phyloP scores from a whole-genome alignment of 2,329 filamentous ascomycete genomes.

The Trichoderma asperellum region DNA sequence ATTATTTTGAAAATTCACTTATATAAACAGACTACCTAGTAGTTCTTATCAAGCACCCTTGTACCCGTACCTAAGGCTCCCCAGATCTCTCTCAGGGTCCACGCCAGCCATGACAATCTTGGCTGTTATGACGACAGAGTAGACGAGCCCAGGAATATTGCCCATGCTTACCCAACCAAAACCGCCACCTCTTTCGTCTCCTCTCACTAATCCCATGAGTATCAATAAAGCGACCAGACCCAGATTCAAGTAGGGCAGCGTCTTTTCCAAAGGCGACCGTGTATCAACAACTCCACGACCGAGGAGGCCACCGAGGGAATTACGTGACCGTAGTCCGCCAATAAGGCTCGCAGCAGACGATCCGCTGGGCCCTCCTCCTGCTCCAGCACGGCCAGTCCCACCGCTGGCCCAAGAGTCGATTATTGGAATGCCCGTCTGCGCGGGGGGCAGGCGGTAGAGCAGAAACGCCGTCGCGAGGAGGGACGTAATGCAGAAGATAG shows the following conservation, averaged over 20 bases:
- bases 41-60: slow-evolving; percentile 61
- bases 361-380: neutral
- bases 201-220: slow-evolving; percentile 49
- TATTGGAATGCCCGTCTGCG: slow-evolving; percentile 55
- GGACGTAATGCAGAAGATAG: slow-evolving; percentile 64
- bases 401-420: slow-evolving; percentile 51
- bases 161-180: slow-evolving; percentile 51
- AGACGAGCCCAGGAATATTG: slow-evolving; percentile 60
- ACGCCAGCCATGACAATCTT: slow-evolving; percentile 70
- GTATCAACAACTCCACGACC: slow-evolving; percentile 20
- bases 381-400: neutral
- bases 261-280: slow-evolving; percentile 56
- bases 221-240: slow-evolving; percentile 58
- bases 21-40: slow-evolving; percentile 68
- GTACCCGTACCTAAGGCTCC: slow-evolving; percentile 65
- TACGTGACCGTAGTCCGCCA: neutral
- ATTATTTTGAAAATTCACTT: slow-evolving; percentile 39
- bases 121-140: slow-evolving; percentile 62
- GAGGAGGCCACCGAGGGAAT: slow-evolving; percentile 28
- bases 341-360: neutral
- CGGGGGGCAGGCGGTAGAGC: slow-evolving; percentile 59
- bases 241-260: slow-evolving; percentile 64
- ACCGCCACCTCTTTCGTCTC: slow-evolving; percentile 40
- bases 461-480: slow-evolving; percentile 66
- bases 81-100: slow-evolving; percentile 68